These are phyloP conservation scores for Erigeron philadelphicus DNA, from an alignment of 140 eudicot species.

Conservation along the genomic window DNA sequence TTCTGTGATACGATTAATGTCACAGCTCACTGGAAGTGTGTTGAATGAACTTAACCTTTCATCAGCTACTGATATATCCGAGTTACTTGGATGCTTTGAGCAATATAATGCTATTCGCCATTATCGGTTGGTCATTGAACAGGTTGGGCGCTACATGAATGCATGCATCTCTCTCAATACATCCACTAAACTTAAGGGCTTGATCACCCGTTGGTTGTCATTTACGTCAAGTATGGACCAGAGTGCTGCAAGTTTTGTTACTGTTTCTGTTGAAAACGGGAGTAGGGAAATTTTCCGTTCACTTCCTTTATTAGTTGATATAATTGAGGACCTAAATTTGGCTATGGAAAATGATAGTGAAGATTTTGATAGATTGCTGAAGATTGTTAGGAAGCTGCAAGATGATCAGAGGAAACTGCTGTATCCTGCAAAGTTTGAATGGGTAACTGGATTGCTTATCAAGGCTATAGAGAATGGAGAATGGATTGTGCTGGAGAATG, in stretches of 20 bases:
- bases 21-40: conserved; percentile 77
- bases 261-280: conserved; percentile 36
- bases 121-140: conserved; percentile 54
- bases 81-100: conserved; percentile 91
- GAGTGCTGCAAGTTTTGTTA: conserved; percentile 32
- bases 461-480: conserved; percentile 95
- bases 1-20: conserved; percentile 67
- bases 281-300: conserved; percentile 33
- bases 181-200: conserved; percentile 36
- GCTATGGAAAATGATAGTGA: conserved; percentile 35
- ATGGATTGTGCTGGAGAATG: conserved; percentile 92
- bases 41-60: conserved; percentile 87
- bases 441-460: conserved; percentile 79
- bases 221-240: conserved; percentile 48
- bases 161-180: conserved; percentile 48
- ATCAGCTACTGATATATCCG: conserved; percentile 89
- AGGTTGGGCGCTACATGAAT: conserved; percentile 58
- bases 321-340: conserved; percentile 43
- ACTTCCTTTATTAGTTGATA: conserved; percentile 42
- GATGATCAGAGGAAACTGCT: conserved; percentile 37
- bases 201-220: conserved; percentile 49
- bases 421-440: conserved; percentile 84
- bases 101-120: conserved; percentile 81
- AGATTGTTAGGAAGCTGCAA: conserved; percentile 45
- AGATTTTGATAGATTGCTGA: conserved; percentile 52